Percentiles rank a stretch among this genome's conserved stretches.
Evolutionary conservation across 257 asterid genomes (phyloP).

Genomic region (Scutellaria minor): DNA sequence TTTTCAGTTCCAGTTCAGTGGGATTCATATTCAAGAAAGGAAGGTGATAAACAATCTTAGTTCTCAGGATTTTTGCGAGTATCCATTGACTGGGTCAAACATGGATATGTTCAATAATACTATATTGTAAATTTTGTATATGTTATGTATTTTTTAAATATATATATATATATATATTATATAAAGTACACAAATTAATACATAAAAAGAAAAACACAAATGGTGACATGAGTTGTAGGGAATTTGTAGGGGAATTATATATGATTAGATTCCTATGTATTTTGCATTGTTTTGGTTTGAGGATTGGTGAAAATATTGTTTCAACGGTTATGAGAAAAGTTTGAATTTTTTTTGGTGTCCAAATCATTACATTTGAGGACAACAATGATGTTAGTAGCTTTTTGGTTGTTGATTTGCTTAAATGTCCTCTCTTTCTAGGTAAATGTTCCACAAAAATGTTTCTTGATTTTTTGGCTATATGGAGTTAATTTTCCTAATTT

Average conservation of each 20-base stretch:
- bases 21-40: constrained; percentile 49
- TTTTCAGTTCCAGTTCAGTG: constrained; percentile 59
- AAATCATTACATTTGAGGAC: constrained; percentile 7
- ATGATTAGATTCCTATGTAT: constrained; percentile 11
- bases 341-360: constrained; percentile 26
- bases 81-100: constrained; percentile 45
- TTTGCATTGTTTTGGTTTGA: constrained; percentile 35
- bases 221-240: constrained; percentile 16
- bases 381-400: constrained; percentile 31
- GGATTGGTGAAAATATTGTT: constrained; percentile 39
- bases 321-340: neutral
- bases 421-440: constrained; percentile 19
- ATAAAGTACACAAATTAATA: constrained; percentile 22
- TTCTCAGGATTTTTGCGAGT: constrained; percentile 46
- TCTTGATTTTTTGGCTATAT: constrained; percentile 19
- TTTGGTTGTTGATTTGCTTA: constrained; percentile 24
- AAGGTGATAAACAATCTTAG: constrained; percentile 38
- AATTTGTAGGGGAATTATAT: constrained; percentile 24
- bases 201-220: constrained; percentile 8
- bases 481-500: neutral
- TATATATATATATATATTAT: constrained; percentile 16
- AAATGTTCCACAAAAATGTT: constrained; percentile 19
- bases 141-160: neutral
- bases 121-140: constrained; percentile 40
- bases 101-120: constrained; percentile 41